Percentiles rank a stretch among this genome's conserved stretches.
Conservation (phyloP, 352 stramenopile genomes). For the Globisporangium megalacanthum region DNA sequence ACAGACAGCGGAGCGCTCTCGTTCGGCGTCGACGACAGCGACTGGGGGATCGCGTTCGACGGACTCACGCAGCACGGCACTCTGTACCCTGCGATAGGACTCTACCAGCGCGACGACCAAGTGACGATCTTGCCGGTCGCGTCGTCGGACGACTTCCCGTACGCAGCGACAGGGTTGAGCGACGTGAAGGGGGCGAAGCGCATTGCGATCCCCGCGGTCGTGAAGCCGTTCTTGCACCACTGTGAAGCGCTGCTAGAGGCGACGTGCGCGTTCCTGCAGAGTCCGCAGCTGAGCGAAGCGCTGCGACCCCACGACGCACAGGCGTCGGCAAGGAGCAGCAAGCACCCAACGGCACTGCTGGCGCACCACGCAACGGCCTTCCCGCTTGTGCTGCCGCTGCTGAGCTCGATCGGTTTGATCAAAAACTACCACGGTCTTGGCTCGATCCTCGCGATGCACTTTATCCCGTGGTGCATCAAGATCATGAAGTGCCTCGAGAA, state of each 20-base stretch:
- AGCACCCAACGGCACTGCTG: constrained; percentile 30
- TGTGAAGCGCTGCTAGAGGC: constrained; percentile 50
- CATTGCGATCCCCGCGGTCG: constrained; percentile 52
- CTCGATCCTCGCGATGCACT: constrained; percentile 64
- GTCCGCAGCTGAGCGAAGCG: constrained; percentile 17
- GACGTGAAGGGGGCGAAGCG: constrained; percentile 26
- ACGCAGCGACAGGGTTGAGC: constrained; percentile 18
- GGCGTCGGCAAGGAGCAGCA: neutral
- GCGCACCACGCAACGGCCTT: constrained; percentile 47
- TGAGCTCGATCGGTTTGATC: constrained; percentile 59
- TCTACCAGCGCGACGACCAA: constrained; percentile 88
- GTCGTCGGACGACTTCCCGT: constrained; percentile 26
- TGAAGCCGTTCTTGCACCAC: constrained; percentile 78
- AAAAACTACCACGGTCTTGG: constrained; percentile 65
- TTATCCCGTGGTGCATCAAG: constrained; percentile 74
- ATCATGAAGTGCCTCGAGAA: constrained; percentile 63
- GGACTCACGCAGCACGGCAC: constrained; percentile 85
- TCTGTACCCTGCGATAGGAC: constrained; percentile 80
- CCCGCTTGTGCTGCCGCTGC: constrained; percentile 53
- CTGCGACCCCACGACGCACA: constrained; percentile 6
- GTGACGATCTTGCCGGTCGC: constrained; percentile 79
- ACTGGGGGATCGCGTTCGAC: constrained; percentile 88
- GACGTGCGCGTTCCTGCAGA: constrained; percentile 43
- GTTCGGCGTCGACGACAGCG: constrained; percentile 82
- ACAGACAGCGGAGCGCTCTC: constrained; percentile 84